Percentiles rank a stretch among this genome's conserved stretches.
Evolutionary conservation across 2,329 filamentous ascomycete species (phyloP).

Genomic region (Aspergillus pseudoterreus): DNA sequence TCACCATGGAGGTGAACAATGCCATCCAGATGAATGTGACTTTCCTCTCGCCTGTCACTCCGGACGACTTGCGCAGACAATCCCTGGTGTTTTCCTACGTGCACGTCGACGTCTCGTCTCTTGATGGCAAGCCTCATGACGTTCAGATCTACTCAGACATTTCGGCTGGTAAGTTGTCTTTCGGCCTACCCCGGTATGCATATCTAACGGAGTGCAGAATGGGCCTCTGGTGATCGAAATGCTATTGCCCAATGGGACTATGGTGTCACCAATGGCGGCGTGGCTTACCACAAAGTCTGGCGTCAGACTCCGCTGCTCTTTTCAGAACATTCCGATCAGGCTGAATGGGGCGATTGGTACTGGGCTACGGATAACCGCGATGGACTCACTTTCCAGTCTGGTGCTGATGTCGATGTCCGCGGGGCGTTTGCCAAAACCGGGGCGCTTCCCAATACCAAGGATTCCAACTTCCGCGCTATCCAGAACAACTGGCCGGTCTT

Average conservation of each 20-base stretch:
- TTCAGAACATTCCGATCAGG: slow-evolving; percentile 46
- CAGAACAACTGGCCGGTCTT: slow-evolving; percentile 51
- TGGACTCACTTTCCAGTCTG: slow-evolving; percentile 46
- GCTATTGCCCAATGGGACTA: slow-evolving; percentile 62
- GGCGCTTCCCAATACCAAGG: slow-evolving; percentile 42
- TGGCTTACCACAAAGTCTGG: slow-evolving; percentile 60
- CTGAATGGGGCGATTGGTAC: slow-evolving; percentile 54
- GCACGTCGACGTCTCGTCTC: slow-evolving; percentile 58
- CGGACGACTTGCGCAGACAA: slow-evolving; percentile 63
- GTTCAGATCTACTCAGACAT: slow-evolving; percentile 72
- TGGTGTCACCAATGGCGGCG: slow-evolving; percentile 44
- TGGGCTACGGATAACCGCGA: slow-evolving; percentile 45
- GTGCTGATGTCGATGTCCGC: slow-evolving; percentile 46
- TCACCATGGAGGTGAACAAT: slow-evolving; percentile 61
- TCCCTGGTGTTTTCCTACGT: slow-evolving; percentile 70
- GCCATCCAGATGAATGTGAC: slow-evolving; percentile 63
- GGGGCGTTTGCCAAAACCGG: slow-evolving; percentile 44
- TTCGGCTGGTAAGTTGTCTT: slow-evolving; percentile 54
- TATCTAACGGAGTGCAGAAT: slow-evolving; percentile 52
- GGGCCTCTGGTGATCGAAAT: slow-evolving; percentile 61
- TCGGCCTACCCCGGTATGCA: not conserved
- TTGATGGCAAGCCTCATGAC: slow-evolving; percentile 60
- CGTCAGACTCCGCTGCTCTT: slow-evolving; percentile 48
- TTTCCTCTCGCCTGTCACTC: slow-evolving; percentile 68
- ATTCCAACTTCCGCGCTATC: slow-evolving; percentile 50